Evolutionary conservation across 495 filamentous ascomycete species (phyloP).

Genomic region (Penicillium ucsense): DNA sequence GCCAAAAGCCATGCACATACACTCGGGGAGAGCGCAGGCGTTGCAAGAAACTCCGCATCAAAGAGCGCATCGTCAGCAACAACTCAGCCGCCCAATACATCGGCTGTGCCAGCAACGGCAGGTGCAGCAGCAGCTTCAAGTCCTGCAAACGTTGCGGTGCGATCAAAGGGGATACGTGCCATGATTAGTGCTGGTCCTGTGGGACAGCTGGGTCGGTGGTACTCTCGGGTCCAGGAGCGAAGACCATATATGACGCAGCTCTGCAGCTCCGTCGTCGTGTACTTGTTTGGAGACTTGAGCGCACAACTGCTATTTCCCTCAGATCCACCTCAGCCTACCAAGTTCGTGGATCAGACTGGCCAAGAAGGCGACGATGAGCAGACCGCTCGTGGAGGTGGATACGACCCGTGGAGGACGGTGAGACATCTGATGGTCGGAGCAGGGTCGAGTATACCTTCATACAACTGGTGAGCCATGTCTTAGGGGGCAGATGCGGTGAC

Average conservation of each 20-base stretch:
- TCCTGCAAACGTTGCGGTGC: conserved; percentile 33
- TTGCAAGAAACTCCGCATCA: neutral
- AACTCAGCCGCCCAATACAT: conserved; percentile 1
- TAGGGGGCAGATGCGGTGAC: neutral
- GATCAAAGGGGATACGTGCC: conserved; percentile 48
- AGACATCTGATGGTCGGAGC: conserved; percentile 66
- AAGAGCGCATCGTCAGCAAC: conserved; percentile 1
- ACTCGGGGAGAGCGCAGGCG: neutral
- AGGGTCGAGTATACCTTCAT: conserved; percentile 63
- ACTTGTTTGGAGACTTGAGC: conserved; percentile 68
- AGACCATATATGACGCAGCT: conserved; percentile 73
- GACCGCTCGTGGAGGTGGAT: conserved; percentile 38
- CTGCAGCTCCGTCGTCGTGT: conserved; percentile 64
- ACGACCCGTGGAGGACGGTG: conserved; percentile 60
- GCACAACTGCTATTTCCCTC: conserved; percentile 54
- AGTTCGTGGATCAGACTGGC: neutral
- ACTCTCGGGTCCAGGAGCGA: conserved; percentile 56
- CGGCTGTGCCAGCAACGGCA: conserved; percentile 6
- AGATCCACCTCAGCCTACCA: conserved; percentile 11
- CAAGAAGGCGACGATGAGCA: conserved; percentile 1
- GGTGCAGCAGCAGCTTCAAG: conserved; percentile 15
- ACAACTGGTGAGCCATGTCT: conserved; percentile 52
- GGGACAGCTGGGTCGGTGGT: conserved; percentile 37
- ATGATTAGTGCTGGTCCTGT: conserved; percentile 46
- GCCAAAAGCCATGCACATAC: conserved; percentile 1